A percentile compares a stretch with the other conserved stretches of the same genome.
Evolutionary conservation across 305 asterid genomes (phyloP).

Genomic region (Withania somnifera): DNA sequence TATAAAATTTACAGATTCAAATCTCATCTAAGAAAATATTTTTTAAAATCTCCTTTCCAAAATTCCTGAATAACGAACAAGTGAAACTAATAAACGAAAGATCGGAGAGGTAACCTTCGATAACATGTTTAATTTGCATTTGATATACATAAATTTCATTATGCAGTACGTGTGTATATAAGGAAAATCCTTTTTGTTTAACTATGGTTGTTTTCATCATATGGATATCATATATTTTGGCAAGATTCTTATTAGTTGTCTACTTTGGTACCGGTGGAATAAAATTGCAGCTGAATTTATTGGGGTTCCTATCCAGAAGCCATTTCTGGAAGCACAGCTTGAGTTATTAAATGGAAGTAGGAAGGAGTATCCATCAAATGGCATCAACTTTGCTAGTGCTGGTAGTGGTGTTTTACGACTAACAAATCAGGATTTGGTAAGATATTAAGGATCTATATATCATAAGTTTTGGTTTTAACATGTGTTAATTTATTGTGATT

Average conservation of each 20-base stretch:
- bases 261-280: not conserved
- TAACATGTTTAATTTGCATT: no score
- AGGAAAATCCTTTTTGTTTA: no score
- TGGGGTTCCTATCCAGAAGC: slow-evolving; percentile 54
- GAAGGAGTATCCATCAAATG: slow-evolving; percentile 44
- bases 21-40: no score
- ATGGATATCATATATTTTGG: not conserved
- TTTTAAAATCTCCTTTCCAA: no score
- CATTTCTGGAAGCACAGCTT: slow-evolving; percentile 36
- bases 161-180: no score
- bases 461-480: not conserved
- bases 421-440: slow-evolving; percentile 52
- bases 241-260: no score
- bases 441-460: not conserved
- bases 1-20: no score
- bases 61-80: no score
- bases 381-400: slow-evolving; percentile 79
- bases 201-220: no score
- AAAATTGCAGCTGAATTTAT: slow-evolving; percentile 45
- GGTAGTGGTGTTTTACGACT: slow-evolving; percentile 64
- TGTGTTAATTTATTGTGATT: not conserved
- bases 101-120: no score
- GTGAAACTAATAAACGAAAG: no score
- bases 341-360: slow-evolving; percentile 29
- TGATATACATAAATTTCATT: no score